Conservation (phyloP, 73 alveolate genomes). For the Paramecium tetraurelia region DNA sequence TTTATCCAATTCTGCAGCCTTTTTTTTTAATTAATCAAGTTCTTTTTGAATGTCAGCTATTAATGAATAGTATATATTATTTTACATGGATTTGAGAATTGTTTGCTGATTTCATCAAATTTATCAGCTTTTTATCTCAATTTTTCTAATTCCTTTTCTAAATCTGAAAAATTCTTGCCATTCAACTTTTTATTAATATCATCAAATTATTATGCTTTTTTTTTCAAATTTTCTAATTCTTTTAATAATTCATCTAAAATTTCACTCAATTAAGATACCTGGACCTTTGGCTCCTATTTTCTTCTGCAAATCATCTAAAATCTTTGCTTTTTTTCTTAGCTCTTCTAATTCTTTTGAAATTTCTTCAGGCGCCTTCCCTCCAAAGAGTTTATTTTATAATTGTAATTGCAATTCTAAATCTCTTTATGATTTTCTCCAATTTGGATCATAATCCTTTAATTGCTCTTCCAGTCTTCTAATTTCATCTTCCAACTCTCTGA, state of each 20-base stretch:
- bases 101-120: background rate
- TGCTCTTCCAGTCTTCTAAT: background rate
- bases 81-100: background rate
- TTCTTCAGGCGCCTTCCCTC: slow-evolving; percentile 2
- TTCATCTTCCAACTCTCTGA: background rate
- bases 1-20: slow-evolving; percentile 28
- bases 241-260: slow-evolving; percentile 8
- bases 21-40: background rate
- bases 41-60: slow-evolving; percentile 34
- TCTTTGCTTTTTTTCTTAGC: background rate
- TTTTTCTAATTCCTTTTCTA: slow-evolving; percentile 8
- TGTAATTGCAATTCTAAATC: slow-evolving; percentile 2
- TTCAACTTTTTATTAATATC: background rate
- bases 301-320: background rate
- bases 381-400: background rate
- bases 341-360: slow-evolving; percentile 14
- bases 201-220: slow-evolving; percentile 32
- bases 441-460: slow-evolving; percentile 43
- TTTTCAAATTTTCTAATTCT: slow-evolving; percentile 19
- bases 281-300: background rate
- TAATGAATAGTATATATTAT: too few relatives aligned
- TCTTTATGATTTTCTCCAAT: slow-evolving; percentile 25
- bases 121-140: slow-evolving; percentile 5
- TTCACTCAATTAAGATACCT: background rate
- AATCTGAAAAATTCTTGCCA: background rate